phyloP scores from a whole-genome alignment of 2,329 filamentous ascomycete species.

The Alternaria sp. region DNA sequence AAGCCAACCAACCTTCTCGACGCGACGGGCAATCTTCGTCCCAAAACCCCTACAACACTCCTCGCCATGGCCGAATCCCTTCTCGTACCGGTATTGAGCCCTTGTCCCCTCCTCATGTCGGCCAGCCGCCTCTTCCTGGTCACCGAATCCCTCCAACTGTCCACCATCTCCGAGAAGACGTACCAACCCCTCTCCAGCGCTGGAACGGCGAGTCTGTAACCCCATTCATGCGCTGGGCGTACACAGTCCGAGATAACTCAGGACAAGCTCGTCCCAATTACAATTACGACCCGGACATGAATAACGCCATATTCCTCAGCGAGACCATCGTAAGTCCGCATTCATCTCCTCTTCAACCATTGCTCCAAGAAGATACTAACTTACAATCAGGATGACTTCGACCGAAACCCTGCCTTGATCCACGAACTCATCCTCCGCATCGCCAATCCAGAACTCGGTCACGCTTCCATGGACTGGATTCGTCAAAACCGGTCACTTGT shows the following conservation, averaged over 20 bases:
- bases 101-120: not conserved
- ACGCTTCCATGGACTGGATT: constrained; percentile 11
- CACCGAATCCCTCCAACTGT: constrained; percentile 6
- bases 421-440: constrained; percentile 16
- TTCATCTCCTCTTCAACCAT: not conserved
- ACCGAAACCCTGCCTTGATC: constrained; percentile 6
- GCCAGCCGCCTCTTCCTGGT: not conserved
- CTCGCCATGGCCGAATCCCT: not conserved
- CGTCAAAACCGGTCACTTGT: constrained; percentile 14
- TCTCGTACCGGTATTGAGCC: not conserved
- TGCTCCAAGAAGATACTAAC: not conserved
- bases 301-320: constrained; percentile 3
- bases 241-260: not conserved
- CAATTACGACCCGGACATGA: constrained; percentile 7
- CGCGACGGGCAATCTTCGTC: not conserved
- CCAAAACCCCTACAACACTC: not conserved
- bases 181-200: constrained; percentile 6
- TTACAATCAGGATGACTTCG: constrained; percentile 9
- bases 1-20: not conserved
- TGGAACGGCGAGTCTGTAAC: not conserved
- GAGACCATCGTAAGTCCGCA: not conserved
- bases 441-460: constrained; percentile 5
- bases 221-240: constrained; percentile 13
- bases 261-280: not conserved
- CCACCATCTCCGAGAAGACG: not conserved